Base-by-base conservation (phyloP, 1,284 basidiomycete genomes). In the Phylloporus gajari region DNA sequence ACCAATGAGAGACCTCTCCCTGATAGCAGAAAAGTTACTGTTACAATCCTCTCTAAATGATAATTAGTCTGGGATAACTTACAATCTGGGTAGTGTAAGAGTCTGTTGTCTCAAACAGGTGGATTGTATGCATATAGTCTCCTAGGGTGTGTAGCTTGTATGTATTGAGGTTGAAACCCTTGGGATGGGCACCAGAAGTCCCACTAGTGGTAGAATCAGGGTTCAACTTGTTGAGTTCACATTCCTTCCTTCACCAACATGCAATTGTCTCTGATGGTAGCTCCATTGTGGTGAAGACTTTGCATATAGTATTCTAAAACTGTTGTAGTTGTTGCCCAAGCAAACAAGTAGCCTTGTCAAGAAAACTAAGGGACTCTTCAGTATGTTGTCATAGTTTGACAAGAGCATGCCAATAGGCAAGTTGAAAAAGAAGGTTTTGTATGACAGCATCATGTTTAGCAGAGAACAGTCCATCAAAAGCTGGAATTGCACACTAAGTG, bases 381-480 rank as follows among this genome's bases (percentile, higher is more conserved):
- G 78, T 78, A 21, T 83, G 81, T 2, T 76, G 58, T 8, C 67
- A 66, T 3, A 78, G 56, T 40, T 83, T 83, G 1, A 79, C 78
- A 0, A 83, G 72, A 1, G 72, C 75, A 68, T 82, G 81, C 78
- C 77, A 78, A 2, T 76, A 38, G 19, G 72, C 71, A 13, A 75
- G 67, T 1, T 42, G 35, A 30, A 76, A 80, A 1, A 78, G 64
- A 0, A 81, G 58, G 0, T 30, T 30, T 0, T 53, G 30, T 17
- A 83, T 61, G 0, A 72, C 19, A 0, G 23, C 8, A 15, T 83
- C 75, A 58, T 79, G 72, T 12, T n/a, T n/a, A n/a, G n/a, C n/a
- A n/a, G n/a, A n/a, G n/a, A n/a, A n/a, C n/a, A n/a, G n/a, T n/a
- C n/a, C n/a, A n/a, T n/a, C n/a, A n/a, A n/a, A n/a, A n/a, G n/a